Evolutionary conservation across 2,329 filamentous ascomycete species (phyloP).

Genomic region (Aureobasidium zeae): DNA sequence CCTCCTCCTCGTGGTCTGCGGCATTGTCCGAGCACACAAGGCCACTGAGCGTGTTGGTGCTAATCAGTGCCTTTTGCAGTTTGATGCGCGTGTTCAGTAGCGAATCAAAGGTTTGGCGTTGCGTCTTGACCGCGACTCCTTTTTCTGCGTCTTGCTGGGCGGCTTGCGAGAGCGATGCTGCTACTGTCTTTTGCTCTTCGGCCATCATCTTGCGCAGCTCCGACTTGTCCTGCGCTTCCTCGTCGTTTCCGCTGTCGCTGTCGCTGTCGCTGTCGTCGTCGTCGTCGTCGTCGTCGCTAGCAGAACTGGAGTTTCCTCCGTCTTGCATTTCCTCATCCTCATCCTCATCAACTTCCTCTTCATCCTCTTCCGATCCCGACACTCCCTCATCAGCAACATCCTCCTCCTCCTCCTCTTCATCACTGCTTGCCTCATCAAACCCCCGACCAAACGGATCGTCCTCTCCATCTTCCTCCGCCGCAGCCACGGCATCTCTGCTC

Average conservation of each 20-base stretch:
- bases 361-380: conserved; percentile 24
- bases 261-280: conserved; percentile 34
- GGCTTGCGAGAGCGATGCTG: conserved; percentile 55
- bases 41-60: conserved; percentile 61
- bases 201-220: conserved; percentile 60
- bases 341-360: conserved; percentile 22
- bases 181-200: conserved; percentile 56
- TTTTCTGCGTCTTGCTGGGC: conserved; percentile 73
- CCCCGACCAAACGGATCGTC: conserved; percentile 40
- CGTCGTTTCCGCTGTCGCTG: conserved; percentile 28
- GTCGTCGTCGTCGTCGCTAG: conserved; percentile 38
- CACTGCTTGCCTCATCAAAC: conserved; percentile 37
- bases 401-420: conserved; percentile 37
- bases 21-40: conserved; percentile 24
- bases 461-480: conserved; percentile 39
- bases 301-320: conserved; percentile 34
- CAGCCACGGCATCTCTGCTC: conserved; percentile 56
- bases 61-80: conserved; percentile 80
- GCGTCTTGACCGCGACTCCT: conserved; percentile 74
- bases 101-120: conserved; percentile 77
- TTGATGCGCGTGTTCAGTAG: conserved; percentile 86
- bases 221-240: conserved; percentile 38
- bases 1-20: conserved; percentile 26
- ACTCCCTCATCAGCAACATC: conserved; percentile 36
- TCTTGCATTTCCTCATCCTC: conserved; percentile 23